Evolutionary conservation across 306 rosid species (phyloP).

Genomic region (Cucumis melo): DNA sequence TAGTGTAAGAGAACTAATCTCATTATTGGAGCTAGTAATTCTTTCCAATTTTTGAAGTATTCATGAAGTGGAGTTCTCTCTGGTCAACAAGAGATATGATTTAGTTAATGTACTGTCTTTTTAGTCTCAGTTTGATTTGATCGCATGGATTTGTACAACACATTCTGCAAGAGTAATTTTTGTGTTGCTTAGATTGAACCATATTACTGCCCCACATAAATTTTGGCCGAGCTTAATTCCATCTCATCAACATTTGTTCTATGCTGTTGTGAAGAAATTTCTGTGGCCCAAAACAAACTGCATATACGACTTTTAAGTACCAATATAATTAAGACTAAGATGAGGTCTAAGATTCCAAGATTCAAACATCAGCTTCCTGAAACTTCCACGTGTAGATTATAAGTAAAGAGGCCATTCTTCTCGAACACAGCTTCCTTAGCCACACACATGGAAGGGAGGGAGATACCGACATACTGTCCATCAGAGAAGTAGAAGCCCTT

Average conservation of each 20-base stretch:
- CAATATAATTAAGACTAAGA: no score
- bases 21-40: neutral
- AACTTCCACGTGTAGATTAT: neutral
- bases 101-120: neutral
- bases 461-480: neutral
- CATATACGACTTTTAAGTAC: no score
- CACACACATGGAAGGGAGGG: neutral
- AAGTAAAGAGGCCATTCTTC: neutral
- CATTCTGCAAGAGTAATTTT: neutral
- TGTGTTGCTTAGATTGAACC: neutral
- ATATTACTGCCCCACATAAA: neutral
- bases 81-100: neutral
- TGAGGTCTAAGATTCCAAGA: no score
- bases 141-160: neutral
- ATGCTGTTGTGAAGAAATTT: neutral
- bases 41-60: neutral
- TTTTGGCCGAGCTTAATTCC: neutral
- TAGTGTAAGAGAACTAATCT: neutral
- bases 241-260: neutral
- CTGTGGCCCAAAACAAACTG: neutral
- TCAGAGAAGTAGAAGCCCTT: neutral
- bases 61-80: neutral
- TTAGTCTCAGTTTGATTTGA: neutral
- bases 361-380: neutral
- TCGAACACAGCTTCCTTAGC: neutral